Base-by-base conservation (phyloP, 177 flowering plant genomes). In the Vitis hybrid region DNA sequence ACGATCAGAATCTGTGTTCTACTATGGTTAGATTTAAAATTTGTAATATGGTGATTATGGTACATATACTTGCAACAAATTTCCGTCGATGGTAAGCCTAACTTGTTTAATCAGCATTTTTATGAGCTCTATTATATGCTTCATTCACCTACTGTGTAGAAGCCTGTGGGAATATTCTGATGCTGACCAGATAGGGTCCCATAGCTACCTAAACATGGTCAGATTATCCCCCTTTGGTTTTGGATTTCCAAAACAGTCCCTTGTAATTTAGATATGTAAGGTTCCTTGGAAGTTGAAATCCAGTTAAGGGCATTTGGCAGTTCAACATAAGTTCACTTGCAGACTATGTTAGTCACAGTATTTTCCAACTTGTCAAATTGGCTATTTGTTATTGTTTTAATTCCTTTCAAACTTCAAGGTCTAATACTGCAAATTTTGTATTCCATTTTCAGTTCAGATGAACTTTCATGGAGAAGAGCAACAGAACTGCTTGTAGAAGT, bases 381-480 rank as follows among this genome's bases (percentile, higher is more conserved):
- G 1, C 45, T 15, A 13, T 70, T 21, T 34, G 52, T 52, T 6
- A 7, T 39, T 5, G 15, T 51, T 61, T 13, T 23, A 45, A 32
- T 48, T 17, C 18, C 17, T 23, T 45, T 34, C 32, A 57, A 26
- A 57, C 48, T 49, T 21, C 49, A 11, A 15, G 1, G 6, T 48
- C n/a, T 52, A 45, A 11, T 1, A 61, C 23, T 30, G n/a, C 26
- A 63, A 62, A 49, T 63, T 17, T 8, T 23, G 50, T 68, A 11
- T 32, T 23, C 18, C 32, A 56, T 30, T 65, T 56, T 3, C 81
- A 87, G 93, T 73, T 87, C 93, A 34, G 86, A 80, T 76, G 88
- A 85, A 67, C 55, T 67, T 65, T 90, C 94, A 21, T 90, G 90
- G 89, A 75, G 80, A 67, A 87, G 73, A 72, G 78, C 88, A 4